phyloP scores from a whole-genome alignment of 768 basidiomycete genomes.

The Cystobasidium onofrii region DNA sequence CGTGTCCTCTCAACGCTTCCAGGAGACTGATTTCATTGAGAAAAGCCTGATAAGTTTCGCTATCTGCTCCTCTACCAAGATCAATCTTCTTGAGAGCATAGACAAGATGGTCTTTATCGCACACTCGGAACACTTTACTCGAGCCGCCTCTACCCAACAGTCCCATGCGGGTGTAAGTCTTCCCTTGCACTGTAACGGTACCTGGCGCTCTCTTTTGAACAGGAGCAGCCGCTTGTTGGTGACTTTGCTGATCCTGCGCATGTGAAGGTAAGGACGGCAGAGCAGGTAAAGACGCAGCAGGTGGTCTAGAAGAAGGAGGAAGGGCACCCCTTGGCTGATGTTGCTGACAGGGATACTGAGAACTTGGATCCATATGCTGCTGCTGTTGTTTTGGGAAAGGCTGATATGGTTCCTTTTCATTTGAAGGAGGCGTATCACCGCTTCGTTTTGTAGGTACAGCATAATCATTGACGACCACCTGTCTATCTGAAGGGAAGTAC shows the following conservation, averaged over 20 bases:
- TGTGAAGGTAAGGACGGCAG: background rate
- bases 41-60: conserved; percentile 81
- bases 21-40: conserved; percentile 93
- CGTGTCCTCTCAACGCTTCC: conserved; percentile 87
- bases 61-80: conserved; percentile 69
- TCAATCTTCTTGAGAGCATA: conserved; percentile 88
- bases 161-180: conserved; percentile 38
- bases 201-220: conserved; percentile 9
- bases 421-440: conserved; percentile 21
- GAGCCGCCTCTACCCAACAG: conserved; percentile 83
- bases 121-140: conserved; percentile 87
- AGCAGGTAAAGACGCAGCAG: conserved; percentile 4
- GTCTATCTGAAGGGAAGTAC: conserved; percentile 12
- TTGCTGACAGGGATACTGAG: background rate
- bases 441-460: conserved; percentile 21
- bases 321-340: background rate
- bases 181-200: conserved; percentile 38
- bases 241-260: background rate
- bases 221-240: conserved; percentile 13
- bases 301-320: conserved; percentile 26
- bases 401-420: background rate
- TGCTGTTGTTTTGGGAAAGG: background rate
- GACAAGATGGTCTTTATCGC: conserved; percentile 65
- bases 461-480: conserved; percentile 31
- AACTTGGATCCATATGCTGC: background rate